These are phyloP conservation scores for Septoria petroselini DNA, from an alignment of 2,329 filamentous ascomycete genomes.

Conservation along the genomic window DNA sequence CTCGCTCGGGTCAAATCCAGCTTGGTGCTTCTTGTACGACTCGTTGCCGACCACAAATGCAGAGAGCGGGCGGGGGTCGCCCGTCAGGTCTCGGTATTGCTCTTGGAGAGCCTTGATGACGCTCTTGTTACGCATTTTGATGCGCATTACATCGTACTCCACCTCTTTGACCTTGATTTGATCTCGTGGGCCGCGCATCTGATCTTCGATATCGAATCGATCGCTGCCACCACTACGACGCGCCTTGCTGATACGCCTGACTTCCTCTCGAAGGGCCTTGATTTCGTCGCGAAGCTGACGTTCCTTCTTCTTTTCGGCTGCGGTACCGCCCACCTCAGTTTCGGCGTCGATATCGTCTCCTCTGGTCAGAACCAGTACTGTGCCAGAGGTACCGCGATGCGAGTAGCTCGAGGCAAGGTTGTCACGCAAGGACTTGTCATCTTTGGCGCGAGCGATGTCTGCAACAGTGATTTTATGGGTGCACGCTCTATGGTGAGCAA, in stretches of 20 bases:
- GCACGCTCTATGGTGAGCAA: conserved; percentile 11
- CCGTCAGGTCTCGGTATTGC: conserved; percentile 10
- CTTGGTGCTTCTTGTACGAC: conserved; percentile 20
- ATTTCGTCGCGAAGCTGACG: too few species aligned
- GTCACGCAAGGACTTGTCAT: conserved; percentile 17
- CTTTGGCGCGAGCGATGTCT: conserved; percentile 16
- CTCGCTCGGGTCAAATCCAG: conserved; percentile 9
- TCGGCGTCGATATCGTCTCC: conserved; percentile 19
- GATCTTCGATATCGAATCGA: too few species aligned
- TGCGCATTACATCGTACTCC: too few species aligned
- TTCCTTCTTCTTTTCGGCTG: too few species aligned
- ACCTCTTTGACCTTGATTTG: too few species aligned
- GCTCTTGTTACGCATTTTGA: conserved; percentile 14
- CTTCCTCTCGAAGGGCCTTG: too few species aligned
- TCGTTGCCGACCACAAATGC: conserved; percentile 21
- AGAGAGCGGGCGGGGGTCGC: conserved; percentile 3
- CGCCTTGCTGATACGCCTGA: too few species aligned
- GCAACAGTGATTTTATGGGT: conserved; percentile 22
- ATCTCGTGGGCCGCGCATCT: too few species aligned
- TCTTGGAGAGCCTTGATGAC: conserved; percentile 3
- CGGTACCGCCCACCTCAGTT: neutral
- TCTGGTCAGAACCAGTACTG: conserved; percentile 15
- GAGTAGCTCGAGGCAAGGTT: conserved; percentile 11
- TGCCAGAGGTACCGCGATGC: too few species aligned
- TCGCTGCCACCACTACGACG: too few species aligned